A percentile compares a stretch with the other conserved stretches of the same genome.
Conservation (phyloP, 2,329 filamentous ascomycete genomes). For the Aquanectria penicillioides region DNA sequence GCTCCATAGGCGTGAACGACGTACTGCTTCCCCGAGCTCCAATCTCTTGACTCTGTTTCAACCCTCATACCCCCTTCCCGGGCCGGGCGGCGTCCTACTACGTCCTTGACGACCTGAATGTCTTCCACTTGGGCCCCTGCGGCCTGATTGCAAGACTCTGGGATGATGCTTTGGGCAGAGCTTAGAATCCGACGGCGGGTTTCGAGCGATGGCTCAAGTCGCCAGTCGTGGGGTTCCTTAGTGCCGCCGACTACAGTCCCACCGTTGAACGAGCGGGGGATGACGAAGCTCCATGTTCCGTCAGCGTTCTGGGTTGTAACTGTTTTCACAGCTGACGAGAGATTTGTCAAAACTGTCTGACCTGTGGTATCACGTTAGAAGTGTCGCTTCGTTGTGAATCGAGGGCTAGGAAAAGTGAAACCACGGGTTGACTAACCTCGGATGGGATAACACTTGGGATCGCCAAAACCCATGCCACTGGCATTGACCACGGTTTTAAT, state of each 20-base stretch:
- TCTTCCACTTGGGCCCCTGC: constrained; percentile 11
- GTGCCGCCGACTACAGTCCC: constrained; percentile 75
- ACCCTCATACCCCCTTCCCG: constrained; percentile 59
- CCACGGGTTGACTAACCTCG: constrained; percentile 44
- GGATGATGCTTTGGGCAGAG: constrained; percentile 24
- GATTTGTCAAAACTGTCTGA: constrained; percentile 50
- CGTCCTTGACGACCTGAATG: constrained; percentile 56
- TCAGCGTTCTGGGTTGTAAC: constrained; percentile 71
- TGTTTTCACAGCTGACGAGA: constrained; percentile 45
- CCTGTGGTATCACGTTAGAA: constrained; percentile 37
- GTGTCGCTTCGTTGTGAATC: rapidly evolving
- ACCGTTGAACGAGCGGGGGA: constrained; percentile 69
- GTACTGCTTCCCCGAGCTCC: constrained; percentile 18
- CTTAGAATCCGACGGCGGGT: constrained; percentile 50
- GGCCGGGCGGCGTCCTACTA: constrained; percentile 58
- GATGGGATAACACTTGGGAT: constrained; percentile 46
- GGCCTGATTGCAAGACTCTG: constrained; percentile 13
- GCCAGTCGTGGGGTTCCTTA: constrained; percentile 68
- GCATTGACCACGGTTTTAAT: constrained; percentile 46
- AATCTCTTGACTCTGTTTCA: constrained; percentile 33
- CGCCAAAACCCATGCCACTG: constrained; percentile 47
- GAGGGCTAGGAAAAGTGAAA: not conserved
- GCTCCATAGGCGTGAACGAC: constrained; percentile 68
- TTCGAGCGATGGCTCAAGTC: constrained; percentile 57
- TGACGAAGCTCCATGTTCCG: constrained; percentile 70